A percentile compares a stretch with the other conserved stretches of the same genome.
Evolutionary conservation across 2,329 filamentous ascomycete species (phyloP).

Genomic region (Venturia aucupariae): DNA sequence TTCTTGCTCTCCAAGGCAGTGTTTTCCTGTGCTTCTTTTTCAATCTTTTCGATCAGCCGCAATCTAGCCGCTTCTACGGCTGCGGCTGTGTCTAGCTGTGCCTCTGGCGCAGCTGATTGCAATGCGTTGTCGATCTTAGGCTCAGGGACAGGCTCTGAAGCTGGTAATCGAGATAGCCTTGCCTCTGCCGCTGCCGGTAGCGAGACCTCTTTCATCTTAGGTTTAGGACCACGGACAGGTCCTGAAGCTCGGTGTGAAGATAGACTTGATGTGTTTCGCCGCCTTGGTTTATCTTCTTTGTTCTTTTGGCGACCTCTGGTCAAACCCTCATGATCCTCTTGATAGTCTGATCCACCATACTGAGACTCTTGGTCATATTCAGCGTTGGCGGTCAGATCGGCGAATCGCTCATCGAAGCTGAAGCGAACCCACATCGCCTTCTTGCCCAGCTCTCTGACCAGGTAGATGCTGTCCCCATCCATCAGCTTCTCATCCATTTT

Average conservation of each 20-base stretch:
- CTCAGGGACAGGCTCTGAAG: not conserved
- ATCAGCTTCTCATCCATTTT: slow-evolving; percentile 66
- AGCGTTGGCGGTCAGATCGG: slow-evolving; percentile 36
- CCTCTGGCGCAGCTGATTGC: not conserved
- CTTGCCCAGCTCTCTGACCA: slow-evolving; percentile 71
- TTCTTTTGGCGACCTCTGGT: slow-evolving; percentile 25
- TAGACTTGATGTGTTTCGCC: slow-evolving; percentile 1
- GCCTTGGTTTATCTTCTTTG: slow-evolving; percentile 12
- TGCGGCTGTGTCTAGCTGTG: not conserved
- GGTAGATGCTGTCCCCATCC: slow-evolving; percentile 64
- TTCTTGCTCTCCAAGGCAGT: slow-evolving; percentile 19
- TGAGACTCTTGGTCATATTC: slow-evolving; percentile 26
- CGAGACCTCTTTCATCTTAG: not conserved
- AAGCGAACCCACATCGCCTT: slow-evolving; percentile 55
- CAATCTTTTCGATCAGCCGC: not conserved
- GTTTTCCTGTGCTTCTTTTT: not conserved
- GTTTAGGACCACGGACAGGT: not conserved
- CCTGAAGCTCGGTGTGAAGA: not conserved
- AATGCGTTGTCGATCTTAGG: not conserved
- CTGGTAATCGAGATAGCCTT: not conserved
- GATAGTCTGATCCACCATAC: slow-evolving; percentile 21
- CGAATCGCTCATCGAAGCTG: slow-evolving; percentile 43
- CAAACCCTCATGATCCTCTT: not conserved
- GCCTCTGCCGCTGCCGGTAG: too few relatives aligned
- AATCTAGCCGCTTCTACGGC: not conserved